These are phyloP conservation scores for Colletotrichum sp. DNA, from an alignment of 2,329 filamentous ascomycete species.

Conservation along the genomic window DNA sequence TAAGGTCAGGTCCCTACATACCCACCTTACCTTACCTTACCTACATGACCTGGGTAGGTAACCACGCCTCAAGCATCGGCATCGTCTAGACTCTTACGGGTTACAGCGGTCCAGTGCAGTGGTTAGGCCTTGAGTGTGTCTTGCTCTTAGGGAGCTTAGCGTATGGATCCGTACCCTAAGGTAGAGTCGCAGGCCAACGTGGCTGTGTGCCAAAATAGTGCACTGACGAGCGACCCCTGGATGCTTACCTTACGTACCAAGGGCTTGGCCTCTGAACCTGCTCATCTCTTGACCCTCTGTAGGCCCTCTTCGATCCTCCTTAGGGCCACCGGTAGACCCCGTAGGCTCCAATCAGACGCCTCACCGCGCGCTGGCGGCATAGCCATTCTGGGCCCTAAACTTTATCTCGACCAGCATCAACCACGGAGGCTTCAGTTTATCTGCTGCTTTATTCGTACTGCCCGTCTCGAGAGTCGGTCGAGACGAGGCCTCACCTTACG, in stretches of 20 bases:
- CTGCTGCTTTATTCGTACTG: background rate
- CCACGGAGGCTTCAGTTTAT: background rate
- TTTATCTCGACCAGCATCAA: constrained; percentile 14
- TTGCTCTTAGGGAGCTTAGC: background rate
- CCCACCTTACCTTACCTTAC: no score
- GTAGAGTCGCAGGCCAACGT: background rate
- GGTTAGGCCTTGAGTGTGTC: background rate
- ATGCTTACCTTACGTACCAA: background rate
- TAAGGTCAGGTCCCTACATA: background rate
- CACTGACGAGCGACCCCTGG: background rate
- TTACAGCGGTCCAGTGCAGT: background rate
- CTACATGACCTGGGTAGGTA: no score
- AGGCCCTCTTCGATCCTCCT: background rate
- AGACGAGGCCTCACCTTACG: background rate
- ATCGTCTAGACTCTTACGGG: background rate
- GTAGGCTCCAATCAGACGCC: background rate
- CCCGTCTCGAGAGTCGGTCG: background rate
- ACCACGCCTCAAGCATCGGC: no score
- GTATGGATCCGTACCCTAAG: background rate
- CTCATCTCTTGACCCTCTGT: background rate
- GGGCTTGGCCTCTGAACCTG: background rate
- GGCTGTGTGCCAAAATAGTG: background rate
- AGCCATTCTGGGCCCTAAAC: background rate
- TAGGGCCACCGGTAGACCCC: background rate
- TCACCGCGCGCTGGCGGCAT: background rate